Base-by-base conservation (phyloP, 2,329 filamentous ascomycete genomes). In the Calonectria henricotiae region DNA sequence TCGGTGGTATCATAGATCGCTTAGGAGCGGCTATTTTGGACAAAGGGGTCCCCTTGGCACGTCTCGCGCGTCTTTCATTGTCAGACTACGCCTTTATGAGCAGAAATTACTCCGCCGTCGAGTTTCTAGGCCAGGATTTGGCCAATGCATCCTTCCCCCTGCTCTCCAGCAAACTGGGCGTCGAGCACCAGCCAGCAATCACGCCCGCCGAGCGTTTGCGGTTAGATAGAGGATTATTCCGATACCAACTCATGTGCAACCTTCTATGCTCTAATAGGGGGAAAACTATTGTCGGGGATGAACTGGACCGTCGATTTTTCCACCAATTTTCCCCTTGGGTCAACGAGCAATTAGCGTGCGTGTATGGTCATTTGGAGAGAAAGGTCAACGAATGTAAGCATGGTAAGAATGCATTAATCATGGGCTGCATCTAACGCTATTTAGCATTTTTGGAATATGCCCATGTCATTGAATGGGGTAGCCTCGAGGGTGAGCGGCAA, bases 241-340 rank as follows among this genome's bases (percentile, higher is more conserved):
- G 55, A 8, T 61, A 61, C 15, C 55, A 61, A 27, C 37, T 61
- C 15, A 44, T 61, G 55, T 30, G 8, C 39, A 44, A 61, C 25
- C 17, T 61, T 8, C 11, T 61, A 7, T 61, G 55, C n/a, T 5
- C 39, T 7, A 23, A 20, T 15, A 44, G 23, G 32, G n/a, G 15
- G 3, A 17, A 30, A 2, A 4, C 23, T 1, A 4, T 6, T 12
- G 13, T n/a, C 11, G 25, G 15, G 11, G 37, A 2, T 1, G 55
- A 44, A 11, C 55, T 61, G 1, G 27, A 20, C 9, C 7, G n/a
- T 2, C 25, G 15, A 8, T 44, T 61, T 20, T 61, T 20, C 25
- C 17, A 8, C 27, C 20, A 25, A 1, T 61, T 44, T 44, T 30
- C 55, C 2, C 37, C 55, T 1, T 61, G 55, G 55, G 27, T 44